Percentiles rank a stretch among this genome's conserved stretches.
phyloP scores from a whole-genome alignment of 495 filamentous ascomycete species.

The Penicillium subrubescens region DNA sequence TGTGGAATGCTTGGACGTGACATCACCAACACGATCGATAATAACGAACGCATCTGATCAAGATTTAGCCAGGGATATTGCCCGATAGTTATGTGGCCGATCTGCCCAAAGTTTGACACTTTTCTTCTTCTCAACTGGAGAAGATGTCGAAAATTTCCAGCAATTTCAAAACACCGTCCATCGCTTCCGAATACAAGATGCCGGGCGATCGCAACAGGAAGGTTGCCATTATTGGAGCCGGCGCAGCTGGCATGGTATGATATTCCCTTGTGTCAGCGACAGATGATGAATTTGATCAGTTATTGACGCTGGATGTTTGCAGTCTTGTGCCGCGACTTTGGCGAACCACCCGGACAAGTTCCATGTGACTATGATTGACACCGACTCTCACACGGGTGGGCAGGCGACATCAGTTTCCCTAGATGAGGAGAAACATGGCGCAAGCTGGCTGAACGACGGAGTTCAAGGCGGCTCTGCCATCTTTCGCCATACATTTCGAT shows the following conservation, averaged over 20 bases:
- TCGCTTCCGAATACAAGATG: conserved; percentile 1
- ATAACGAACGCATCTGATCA: conserved; percentile 13
- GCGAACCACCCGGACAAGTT: conserved; percentile 74
- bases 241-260: conserved; percentile 63
- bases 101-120: neutral
- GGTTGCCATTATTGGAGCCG: conserved; percentile 64
- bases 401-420: conserved; percentile 79
- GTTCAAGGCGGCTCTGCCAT: conserved; percentile 80
- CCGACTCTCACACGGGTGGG: conserved; percentile 68
- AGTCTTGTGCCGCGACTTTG: conserved; percentile 77
- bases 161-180: neutral
- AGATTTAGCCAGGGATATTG: neutral
- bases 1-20: conserved; percentile 18
- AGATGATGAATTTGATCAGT: neutral
- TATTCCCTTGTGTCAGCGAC: neutral
- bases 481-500: conserved; percentile 81
- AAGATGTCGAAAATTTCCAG: neutral
- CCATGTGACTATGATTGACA: conserved; percentile 73
- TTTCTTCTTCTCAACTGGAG: neutral
- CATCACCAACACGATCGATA: conserved; percentile 20
- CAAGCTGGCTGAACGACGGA: conserved; percentile 80
- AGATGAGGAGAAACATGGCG: conserved; percentile 65
- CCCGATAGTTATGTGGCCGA: neutral
- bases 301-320: neutral
- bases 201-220: conserved; percentile 24